Evolutionary conservation across 331 rosid genomes (phyloP).

Genomic region (Quercus lobata): DNA sequence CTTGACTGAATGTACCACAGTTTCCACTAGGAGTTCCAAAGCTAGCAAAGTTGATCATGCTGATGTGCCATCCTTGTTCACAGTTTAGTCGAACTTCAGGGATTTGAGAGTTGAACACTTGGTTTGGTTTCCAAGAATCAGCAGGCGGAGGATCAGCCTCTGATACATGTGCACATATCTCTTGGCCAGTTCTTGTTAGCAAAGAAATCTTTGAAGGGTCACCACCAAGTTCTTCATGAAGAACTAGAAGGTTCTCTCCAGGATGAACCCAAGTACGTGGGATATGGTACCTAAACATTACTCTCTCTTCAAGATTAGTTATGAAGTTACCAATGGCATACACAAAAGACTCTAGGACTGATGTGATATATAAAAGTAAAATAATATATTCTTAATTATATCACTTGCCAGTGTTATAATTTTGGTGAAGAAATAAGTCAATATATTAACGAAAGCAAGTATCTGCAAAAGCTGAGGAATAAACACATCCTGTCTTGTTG

Average conservation of each 20-base stretch:
- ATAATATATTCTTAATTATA: no score
- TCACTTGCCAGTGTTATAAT: no score
- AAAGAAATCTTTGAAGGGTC: conserved; percentile 36
- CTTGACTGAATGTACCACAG: background rate
- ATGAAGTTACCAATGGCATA: background rate
- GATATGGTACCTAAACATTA: conserved; percentile 35
- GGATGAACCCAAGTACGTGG: conserved; percentile 39
- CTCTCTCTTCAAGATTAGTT: background rate
- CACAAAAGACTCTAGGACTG: no score
- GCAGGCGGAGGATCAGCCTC: conserved; percentile 23
- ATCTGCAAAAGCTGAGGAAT: no score
- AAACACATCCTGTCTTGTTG: no score
- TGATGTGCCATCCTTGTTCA: conserved; percentile 25
- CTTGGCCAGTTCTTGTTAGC: conserved; percentile 25
- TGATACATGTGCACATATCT: conserved; percentile 18
- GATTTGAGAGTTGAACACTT: background rate
- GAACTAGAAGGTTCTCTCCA: conserved; percentile 34
- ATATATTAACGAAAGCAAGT: no score
- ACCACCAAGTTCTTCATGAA: conserved; percentile 47
- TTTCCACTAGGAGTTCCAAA: conserved; percentile 25
- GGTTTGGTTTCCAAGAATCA: background rate
- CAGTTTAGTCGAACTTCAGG: conserved; percentile 19
- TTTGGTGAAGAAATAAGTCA: no score
- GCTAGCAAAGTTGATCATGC: conserved; percentile 29
- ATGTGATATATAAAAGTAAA: no score